A percentile compares a stretch with the other conserved stretches of the same genome.
phyloP scores from a whole-genome alignment of 1,139 yeast species.

The Candida labiduridarum region DNA sequence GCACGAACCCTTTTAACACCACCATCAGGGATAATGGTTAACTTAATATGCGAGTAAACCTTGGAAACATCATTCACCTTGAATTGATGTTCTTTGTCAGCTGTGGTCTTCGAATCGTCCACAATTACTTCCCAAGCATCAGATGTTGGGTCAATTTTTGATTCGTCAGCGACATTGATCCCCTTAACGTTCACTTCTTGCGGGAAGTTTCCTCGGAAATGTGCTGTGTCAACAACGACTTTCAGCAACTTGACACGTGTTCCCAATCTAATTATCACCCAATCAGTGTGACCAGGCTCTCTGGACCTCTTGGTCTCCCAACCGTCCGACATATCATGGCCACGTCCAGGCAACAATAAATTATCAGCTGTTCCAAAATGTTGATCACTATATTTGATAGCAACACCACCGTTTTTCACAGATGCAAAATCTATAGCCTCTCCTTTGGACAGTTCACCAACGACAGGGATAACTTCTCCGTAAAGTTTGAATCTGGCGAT shows the following conservation, averaged over 20 bases:
- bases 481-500: slow-evolving; percentile 91
- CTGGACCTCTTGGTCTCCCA: slow-evolving; percentile 98
- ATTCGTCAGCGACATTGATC: slow-evolving; percentile 38
- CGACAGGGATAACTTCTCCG: slow-evolving; percentile 74
- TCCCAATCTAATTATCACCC: slow-evolving; percentile 85
- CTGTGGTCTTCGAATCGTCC: slow-evolving; percentile 69
- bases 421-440: slow-evolving; percentile 70
- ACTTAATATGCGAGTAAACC: slow-evolving; percentile 63
- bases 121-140: slow-evolving; percentile 66
- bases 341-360: slow-evolving; percentile 87
- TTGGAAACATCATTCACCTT: slow-evolving; percentile 25
- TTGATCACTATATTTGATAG: slow-evolving; percentile 80
- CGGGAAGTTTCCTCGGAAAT: slow-evolving; percentile 92
- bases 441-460: slow-evolving; percentile 19
- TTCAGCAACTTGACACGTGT: slow-evolving; percentile 56
- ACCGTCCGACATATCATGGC: slow-evolving; percentile 95
- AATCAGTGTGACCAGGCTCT: slow-evolving; percentile 79
- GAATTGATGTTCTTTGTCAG: slow-evolving; percentile 76
- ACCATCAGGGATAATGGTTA: slow-evolving; percentile 92
- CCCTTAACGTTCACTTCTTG: slow-evolving; percentile 71
- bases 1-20: slow-evolving; percentile 91
- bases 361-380: slow-evolving; percentile 93
- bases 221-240: slow-evolving; percentile 85
- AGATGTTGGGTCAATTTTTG: slow-evolving; percentile 30
- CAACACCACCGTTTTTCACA: slow-evolving; percentile 87